Conservation (phyloP, 2,329 filamentous ascomycete genomes). For the Alternaria gaisen region DNA sequence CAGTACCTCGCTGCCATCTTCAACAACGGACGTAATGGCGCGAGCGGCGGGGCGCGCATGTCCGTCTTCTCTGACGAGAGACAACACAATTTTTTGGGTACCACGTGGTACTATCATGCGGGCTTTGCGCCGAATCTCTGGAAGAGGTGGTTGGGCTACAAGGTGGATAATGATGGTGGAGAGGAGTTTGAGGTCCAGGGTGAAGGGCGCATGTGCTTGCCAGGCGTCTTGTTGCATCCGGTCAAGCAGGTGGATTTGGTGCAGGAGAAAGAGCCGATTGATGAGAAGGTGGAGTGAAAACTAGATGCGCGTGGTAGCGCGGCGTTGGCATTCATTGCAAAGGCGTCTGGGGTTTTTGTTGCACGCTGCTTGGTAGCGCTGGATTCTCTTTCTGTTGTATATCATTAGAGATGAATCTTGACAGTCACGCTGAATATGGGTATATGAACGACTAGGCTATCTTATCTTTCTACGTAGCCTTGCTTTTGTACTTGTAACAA, state of each 20-base stretch:
- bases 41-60: conserved; percentile 58
- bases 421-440: background rate
- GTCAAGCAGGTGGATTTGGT: conserved; percentile 61
- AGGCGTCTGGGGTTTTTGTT: conserved; percentile 1
- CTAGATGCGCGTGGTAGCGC: background rate
- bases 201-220: conserved; percentile 61
- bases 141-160: conserved; percentile 65
- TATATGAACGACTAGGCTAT: background rate
- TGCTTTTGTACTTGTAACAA: background rate
- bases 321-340: background rate
- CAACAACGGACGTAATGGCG: conserved; percentile 64
- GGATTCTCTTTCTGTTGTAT: conserved; percentile 6
- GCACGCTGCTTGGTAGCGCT: background rate
- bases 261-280: conserved; percentile 44
- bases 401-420: background rate
- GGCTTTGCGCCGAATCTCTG: conserved; percentile 63
- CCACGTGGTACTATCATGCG: conserved; percentile 64
- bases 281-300: background rate
- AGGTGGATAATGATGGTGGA: conserved; percentile 61
- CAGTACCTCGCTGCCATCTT: conserved; percentile 64
- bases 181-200: conserved; percentile 54
- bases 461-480: background rate
- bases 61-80: conserved; percentile 60
- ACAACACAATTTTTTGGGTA: conserved; percentile 63
- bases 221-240: conserved; percentile 59